These are phyloP conservation scores for Posidonia oceanica DNA, from an alignment of 116 monocot genomes.

Conservation along the genomic window DNA sequence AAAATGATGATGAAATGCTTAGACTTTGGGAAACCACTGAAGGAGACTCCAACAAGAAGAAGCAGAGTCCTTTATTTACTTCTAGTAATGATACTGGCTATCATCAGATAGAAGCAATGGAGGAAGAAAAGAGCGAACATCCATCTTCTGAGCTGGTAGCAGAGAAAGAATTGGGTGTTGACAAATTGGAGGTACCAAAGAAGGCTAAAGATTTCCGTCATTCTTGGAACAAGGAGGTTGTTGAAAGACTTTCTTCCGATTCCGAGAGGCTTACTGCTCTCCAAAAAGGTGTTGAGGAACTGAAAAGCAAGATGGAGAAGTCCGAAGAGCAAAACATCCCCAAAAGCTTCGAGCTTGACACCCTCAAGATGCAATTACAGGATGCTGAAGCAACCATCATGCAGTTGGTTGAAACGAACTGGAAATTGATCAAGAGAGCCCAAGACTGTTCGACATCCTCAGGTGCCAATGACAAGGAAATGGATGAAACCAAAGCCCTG, in stretches of 20 bases:
- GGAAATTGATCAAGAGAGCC: conserved; percentile 33
- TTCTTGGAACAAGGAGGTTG: conserved; percentile 36
- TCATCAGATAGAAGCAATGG: conserved; percentile 11
- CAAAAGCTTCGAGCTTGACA: conserved; percentile 22
- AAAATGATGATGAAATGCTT: conserved; percentile 73
- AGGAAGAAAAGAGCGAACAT: conserved; percentile 37
- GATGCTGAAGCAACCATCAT: conserved; percentile 37
- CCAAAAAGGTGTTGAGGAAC: conserved; percentile 25
- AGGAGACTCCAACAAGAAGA: conserved; percentile 19
- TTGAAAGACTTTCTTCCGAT: conserved; percentile 43
- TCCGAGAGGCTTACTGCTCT: conserved; percentile 39
- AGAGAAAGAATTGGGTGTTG: conserved; percentile 59
- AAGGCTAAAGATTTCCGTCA: conserved; percentile 18
- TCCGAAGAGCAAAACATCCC: conserved; percentile 25
- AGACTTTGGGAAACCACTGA: conserved; percentile 74
- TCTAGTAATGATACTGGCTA: conserved; percentile 14
- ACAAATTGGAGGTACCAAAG: conserved; percentile 28
- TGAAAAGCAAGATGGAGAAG: conserved; percentile 43
- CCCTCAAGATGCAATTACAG: conserved; percentile 34
- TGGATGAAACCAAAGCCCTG: conserved; percentile 11
- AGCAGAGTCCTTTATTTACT: conserved; percentile 3
- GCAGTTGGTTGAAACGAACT: conserved; percentile 30
- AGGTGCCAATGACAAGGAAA: conserved; percentile 1
- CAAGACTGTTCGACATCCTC: conserved; percentile 21
- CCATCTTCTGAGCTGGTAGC: conserved; percentile 37